Conservation (phyloP, 2,329 filamentous ascomycete genomes). For the Sporothrix brunneoviolacea region DNA sequence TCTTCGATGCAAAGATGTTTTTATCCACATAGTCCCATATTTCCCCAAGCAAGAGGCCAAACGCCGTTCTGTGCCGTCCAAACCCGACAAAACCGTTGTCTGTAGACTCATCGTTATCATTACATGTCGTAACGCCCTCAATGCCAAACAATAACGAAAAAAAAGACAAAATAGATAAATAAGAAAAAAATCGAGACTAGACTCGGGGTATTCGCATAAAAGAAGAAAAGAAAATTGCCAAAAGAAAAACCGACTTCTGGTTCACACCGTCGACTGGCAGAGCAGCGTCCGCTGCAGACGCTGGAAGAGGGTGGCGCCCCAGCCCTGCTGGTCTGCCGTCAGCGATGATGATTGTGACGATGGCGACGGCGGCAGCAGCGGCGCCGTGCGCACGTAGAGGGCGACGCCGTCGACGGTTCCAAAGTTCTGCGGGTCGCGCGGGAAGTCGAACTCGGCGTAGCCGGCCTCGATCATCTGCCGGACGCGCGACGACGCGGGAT, state of each 20-base stretch:
- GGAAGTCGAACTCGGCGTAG: constrained; percentile 16
- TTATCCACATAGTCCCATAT: too few species aligned
- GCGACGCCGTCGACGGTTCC: constrained; percentile 14
- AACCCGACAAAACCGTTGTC: too few species aligned
- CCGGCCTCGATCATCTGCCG: constrained; percentile 12
- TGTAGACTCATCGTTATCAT: neutral
- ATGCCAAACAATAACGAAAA: neutral
- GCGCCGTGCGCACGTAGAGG: constrained; percentile 15
- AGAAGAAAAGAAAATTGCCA: neutral
- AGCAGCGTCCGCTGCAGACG: constrained; percentile 8
- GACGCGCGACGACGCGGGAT: constrained; percentile 18
- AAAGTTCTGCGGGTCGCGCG: constrained; percentile 13
- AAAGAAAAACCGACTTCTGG: too few species aligned
- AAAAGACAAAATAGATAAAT: neutral
- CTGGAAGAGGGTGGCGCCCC: constrained; percentile 2
- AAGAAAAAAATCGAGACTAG: neutral
- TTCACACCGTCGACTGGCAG: constrained; percentile 3
- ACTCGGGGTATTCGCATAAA: neutral
- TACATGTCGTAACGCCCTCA: neutral
- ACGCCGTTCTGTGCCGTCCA: too few species aligned
- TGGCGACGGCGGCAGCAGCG: neutral
- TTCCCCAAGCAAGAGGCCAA: too few species aligned
- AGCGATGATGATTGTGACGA: neutral
- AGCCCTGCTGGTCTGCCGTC: neutral
- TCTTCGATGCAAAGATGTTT: neutral